A percentile compares a stretch with the other conserved stretches of the same genome.
Evolutionary conservation across 495 filamentous ascomycete species (phyloP).

Genomic region (Xylaria cubensis): DNA sequence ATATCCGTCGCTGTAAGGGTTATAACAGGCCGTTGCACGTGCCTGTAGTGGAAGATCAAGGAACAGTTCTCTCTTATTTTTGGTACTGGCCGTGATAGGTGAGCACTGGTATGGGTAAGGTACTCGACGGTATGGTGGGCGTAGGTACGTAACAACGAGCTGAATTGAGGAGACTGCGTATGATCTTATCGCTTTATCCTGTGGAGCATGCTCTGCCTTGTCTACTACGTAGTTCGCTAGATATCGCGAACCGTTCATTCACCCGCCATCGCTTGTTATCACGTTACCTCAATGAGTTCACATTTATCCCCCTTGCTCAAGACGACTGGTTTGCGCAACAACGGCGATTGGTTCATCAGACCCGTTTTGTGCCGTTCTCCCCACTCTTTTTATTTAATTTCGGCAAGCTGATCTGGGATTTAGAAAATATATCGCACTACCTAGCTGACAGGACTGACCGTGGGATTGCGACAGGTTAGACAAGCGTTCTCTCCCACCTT

Average conservation of each 20-base stretch:
- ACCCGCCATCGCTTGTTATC: background rate
- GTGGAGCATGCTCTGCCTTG: background rate
- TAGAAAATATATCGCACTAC: background rate
- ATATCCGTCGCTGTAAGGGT: constrained; percentile 8
- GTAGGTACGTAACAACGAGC: constrained; percentile 2
- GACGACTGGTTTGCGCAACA: constrained; percentile 5
- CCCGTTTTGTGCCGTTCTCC: constrained; percentile 14
- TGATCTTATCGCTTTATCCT: constrained; percentile 1
- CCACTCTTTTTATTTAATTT: constrained; percentile 20
- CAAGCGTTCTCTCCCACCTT: background rate
- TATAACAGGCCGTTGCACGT: constrained; percentile 5
- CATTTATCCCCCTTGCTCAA: background rate
- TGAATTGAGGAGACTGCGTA: background rate
- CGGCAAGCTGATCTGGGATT: constrained; percentile 22
- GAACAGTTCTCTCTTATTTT: constrained; percentile 6
- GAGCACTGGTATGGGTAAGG: constrained; percentile 15
- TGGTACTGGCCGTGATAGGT: constrained; percentile 6
- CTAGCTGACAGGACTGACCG: background rate
- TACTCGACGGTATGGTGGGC: background rate
- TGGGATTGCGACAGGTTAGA: background rate
- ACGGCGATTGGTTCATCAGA: constrained; percentile 10
- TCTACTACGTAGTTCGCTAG: background rate
- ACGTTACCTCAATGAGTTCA: background rate
- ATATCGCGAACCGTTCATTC: background rate
- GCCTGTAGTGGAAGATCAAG: constrained; percentile 6